Percentiles rank a stretch among this genome's conserved stretches.
Conservation (phyloP, 805 yeast species). For the Kuraishia ogatae region DNA sequence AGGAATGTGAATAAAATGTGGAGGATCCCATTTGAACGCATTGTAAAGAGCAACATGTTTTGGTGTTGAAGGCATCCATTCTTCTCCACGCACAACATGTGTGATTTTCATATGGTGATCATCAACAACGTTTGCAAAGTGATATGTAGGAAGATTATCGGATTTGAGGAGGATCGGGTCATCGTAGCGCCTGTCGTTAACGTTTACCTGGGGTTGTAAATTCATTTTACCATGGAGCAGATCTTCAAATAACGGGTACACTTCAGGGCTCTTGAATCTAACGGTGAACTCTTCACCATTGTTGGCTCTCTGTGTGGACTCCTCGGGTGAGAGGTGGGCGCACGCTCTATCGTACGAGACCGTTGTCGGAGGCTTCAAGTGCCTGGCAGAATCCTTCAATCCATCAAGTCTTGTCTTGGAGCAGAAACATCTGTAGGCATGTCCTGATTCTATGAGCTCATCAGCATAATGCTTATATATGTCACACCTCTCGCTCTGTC, state of each 20-base stretch:
- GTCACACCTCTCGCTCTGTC: slow-evolving; percentile 71
- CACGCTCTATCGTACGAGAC: slow-evolving; percentile 90
- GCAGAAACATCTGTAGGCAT: slow-evolving; percentile 85
- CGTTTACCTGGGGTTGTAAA: slow-evolving; percentile 73
- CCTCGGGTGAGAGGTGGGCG: slow-evolving; percentile 31
- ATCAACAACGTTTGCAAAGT: slow-evolving; percentile 91
- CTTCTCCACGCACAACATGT: slow-evolving; percentile 95
- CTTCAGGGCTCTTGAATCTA: slow-evolving; percentile 68
- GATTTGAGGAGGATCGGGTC: slow-evolving; percentile 86
- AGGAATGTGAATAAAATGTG: slow-evolving; percentile 85
- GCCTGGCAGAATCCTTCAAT: slow-evolving; percentile 65
- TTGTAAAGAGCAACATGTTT: slow-evolving; percentile 82
- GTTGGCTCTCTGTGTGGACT: slow-evolving; percentile 27
- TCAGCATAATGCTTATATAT: slow-evolving; percentile 59
- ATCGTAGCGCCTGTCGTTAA: slow-evolving; percentile 67
- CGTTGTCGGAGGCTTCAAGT: slow-evolving; percentile 78
- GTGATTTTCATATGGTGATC: slow-evolving; percentile 90
- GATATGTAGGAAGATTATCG: slow-evolving; percentile 95
- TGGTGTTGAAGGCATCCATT: slow-evolving; percentile 95
- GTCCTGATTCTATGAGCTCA: slow-evolving; percentile 47
- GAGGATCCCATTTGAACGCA: slow-evolving; percentile 82
- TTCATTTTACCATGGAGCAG: slow-evolving; percentile 69
- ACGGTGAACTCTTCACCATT: slow-evolving; percentile 39
- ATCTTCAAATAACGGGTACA: slow-evolving; percentile 62
- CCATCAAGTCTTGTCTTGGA: slow-evolving; percentile 65